Base-by-base conservation (phyloP, 768 basidiomycete species). In the Auriscalpium microsporum region DNA sequence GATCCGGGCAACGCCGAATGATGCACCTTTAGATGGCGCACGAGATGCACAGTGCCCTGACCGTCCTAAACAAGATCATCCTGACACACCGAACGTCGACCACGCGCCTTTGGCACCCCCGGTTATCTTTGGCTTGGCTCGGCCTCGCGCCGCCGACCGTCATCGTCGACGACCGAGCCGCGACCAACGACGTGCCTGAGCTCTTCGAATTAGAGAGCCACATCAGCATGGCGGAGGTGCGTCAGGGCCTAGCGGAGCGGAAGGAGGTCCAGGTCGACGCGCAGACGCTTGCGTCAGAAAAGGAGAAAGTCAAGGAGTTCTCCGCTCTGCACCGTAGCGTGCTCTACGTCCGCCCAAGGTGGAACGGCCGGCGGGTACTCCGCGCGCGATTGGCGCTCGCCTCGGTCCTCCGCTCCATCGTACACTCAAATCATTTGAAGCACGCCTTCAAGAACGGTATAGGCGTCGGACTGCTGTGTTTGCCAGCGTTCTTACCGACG, bases 391-490 rank as follows among this genome's bases (percentile, higher is more conserved):
- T 78, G 44, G 40, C 61, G 44, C 52, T 76, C 9, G 73, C 76
- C 28, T 60, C 63, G 42, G 48, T 65, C 34, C 40, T 69, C 19
- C 64, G 69, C 35, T 54, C 66, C 10, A 48, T 70, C 33, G 59
- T 69, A 55, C 72, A 72, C 60, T 78, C 77, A 13, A 65, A 68
- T 17, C 75, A 78, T 59, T 57, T 78, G 34, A 65, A 67, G 35
- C 78, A 79, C 62, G 77, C 75, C 1, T 45, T 73, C 28, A 79
- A 79, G 59, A 77, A 75, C 57, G 73, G 74, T 10, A 64, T 67
- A 3, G 76, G 78, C 5, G 72, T 79, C 8, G 67, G 72, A 10
- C 52, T 75, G 28, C 56, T 79, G 28, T 69, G 68, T 33, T 65
- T 75, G 36, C 74, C 76, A 2, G 75, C 73, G 7, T 79, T 78